Evolutionary conservation across 495 filamentous ascomycete genomes (phyloP).

Genomic region (Cladorrhinum samala): DNA sequence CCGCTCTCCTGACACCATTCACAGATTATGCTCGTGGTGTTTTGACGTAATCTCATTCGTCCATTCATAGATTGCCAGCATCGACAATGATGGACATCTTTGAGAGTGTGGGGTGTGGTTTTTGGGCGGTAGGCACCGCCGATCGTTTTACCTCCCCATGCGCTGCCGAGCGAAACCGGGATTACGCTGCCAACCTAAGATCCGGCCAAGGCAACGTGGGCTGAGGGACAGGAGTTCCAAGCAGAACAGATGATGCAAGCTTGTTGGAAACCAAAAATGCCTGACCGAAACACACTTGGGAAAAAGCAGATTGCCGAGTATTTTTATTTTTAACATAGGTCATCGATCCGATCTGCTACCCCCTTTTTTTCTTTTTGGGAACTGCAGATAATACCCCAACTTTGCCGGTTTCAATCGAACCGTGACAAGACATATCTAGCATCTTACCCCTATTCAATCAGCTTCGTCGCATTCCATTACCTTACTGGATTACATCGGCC

Average conservation of each 20-base stretch:
- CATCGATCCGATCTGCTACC: background rate
- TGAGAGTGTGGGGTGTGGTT: conserved; percentile 4
- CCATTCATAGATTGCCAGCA: conserved; percentile 14
- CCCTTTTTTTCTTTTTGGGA: background rate
- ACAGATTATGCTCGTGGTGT: conserved; percentile 33
- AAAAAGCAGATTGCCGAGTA: background rate
- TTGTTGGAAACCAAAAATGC: conserved; percentile 1
- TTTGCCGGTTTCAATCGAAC: background rate
- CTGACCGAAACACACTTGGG: background rate
- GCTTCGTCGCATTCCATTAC: no score
- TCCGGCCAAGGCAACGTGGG: conserved; percentile 5
- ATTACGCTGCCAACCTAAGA: conserved; percentile 9
- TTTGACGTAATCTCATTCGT: conserved; percentile 38
- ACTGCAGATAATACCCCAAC: background rate
- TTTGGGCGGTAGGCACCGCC: conserved; percentile 10
- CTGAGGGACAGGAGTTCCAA: background rate
- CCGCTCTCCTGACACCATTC: conserved; percentile 7
- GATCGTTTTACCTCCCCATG: no score
- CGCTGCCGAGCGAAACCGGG: conserved; percentile 19
- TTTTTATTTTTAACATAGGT: background rate
- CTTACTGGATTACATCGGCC: no score
- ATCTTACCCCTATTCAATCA: no score
- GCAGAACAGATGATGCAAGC: conserved; percentile 11
- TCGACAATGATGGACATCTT: background rate
- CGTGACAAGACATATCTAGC: no score